Conservation (phyloP, 2,329 filamentous ascomycete species). For the Akanthomyces muscarius region DNA sequence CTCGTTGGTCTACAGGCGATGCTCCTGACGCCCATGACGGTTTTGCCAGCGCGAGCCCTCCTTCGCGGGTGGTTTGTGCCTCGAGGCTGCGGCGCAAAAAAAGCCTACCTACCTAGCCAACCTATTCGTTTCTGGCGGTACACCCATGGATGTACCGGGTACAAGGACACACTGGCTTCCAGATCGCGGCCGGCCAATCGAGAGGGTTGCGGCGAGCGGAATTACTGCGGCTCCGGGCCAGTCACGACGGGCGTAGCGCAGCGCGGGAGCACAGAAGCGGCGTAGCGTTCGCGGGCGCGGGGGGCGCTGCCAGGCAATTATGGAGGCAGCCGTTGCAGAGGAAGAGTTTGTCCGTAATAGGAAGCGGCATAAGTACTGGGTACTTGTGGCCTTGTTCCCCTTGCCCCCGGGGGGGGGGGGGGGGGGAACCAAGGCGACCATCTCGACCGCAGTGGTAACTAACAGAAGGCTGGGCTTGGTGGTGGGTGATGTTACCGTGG, state of each 20-base stretch:
- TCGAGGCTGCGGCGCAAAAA: not conserved
- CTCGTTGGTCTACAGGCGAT: not conserved
- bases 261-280: not conserved
- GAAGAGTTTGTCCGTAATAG: not conserved
- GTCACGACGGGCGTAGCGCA: not conserved
- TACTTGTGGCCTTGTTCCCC: not conserved
- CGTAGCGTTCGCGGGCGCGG: constrained; percentile 2
- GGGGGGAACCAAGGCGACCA: not conserved
- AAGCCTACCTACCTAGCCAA: not conserved
- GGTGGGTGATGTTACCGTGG: not conserved
- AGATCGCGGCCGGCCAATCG: constrained; percentile 10
- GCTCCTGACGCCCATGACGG: not conserved
- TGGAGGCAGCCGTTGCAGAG: constrained; percentile 7
- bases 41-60: not conserved
- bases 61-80: not conserved
- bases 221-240: constrained; percentile 16
- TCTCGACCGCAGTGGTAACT: too few relatives aligned
- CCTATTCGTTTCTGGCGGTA: too few relatives aligned
- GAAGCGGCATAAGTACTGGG: not conserved
- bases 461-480: not conserved
- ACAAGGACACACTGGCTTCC: not conserved
- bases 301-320: not conserved
- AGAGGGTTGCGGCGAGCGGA: constrained; percentile 10
- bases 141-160: not conserved
- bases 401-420: too few relatives aligned